Percentiles rank a stretch among this genome's conserved stretches.
These are phyloP conservation scores for Hydnomerulius pinastri DNA, from an alignment of 768 basidiomycete genomes.

Conservation along the genomic window DNA sequence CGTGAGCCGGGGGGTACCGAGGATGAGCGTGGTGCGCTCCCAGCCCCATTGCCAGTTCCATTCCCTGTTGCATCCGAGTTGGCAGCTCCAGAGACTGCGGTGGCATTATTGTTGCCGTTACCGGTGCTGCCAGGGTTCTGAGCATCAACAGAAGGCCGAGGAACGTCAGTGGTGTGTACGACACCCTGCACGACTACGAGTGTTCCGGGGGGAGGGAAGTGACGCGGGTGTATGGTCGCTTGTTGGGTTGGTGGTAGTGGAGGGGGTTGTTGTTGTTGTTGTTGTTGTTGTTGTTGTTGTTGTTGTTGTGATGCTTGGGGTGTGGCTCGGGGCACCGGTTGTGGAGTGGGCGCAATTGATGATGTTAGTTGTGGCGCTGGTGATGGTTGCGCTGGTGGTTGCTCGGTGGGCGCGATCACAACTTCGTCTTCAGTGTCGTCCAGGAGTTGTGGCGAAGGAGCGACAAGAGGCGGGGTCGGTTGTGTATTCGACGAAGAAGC, in stretches of 20 bases:
- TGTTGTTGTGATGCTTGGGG: too few relatives aligned
- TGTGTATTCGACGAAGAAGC: slow-evolving; percentile 22
- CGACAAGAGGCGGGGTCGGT: neutral
- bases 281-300: too few relatives aligned
- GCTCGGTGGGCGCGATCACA: slow-evolving; percentile 19
- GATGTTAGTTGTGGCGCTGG: too few relatives aligned
- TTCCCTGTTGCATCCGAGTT: slow-evolving; percentile 7
- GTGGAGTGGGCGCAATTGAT: too few relatives aligned
- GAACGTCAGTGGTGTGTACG: slow-evolving; percentile 73
- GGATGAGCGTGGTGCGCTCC: slow-evolving; percentile 16
- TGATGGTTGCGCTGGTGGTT: slow-evolving; percentile 5
- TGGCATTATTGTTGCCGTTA: slow-evolving; percentile 9
- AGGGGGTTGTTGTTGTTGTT: slow-evolving; percentile 11
- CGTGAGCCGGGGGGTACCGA: slow-evolving; percentile 31
- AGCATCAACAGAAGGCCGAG: slow-evolving; percentile 37
- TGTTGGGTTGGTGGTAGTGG: slow-evolving; percentile 20
- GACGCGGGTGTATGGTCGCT: slow-evolving; percentile 30
- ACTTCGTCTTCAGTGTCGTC: slow-evolving; percentile 20
- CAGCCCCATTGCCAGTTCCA: neutral
- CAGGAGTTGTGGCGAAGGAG: neutral
- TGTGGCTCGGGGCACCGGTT: too few relatives aligned
- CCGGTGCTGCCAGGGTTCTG: slow-evolving; percentile 11
- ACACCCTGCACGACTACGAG: slow-evolving; percentile 84
- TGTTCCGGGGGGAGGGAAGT: slow-evolving; percentile 74
- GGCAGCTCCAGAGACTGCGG: slow-evolving; percentile 6